Evolutionary conservation across 345 rosid species (phyloP), one percentile per base, ranked within the genome.

Genomic region (Rhizophora mangle): DNA sequence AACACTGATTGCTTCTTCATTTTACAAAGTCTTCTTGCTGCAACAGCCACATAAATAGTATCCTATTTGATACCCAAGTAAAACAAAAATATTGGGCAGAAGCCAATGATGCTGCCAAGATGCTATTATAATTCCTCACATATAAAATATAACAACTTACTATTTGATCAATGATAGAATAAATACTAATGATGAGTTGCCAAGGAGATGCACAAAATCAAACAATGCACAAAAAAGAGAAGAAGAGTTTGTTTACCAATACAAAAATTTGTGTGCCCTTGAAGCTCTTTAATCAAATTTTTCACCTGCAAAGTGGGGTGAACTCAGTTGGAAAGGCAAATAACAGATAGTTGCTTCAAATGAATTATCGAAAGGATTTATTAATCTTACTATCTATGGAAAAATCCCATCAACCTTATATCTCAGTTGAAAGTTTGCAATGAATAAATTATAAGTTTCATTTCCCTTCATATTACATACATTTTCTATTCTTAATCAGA

Each of bases 281-380:
- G 85, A 72, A 94, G 79, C 77, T 85, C 79, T 80, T 46, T 81
- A 27, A 76, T 78, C 86, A 94, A 69, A 67, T 82, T 80, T 32
- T 85, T 80, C 78, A 94, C 88, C 98, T 94, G 97, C 79, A 78
- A 72, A 64, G 46, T 68, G n/a, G 60, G 32, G 63, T 57, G n/a
- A 43, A 36, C 63, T 51, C 30, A 32, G 55, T 62, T 3, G 56
- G 31, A n/a, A 20, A 63, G 63, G 39, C 59, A 74, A 54, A 24
- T 36, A 5, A 34, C 49, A 16, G 22, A 60, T 18, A 46, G 47
- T n/a, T 26, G 27, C 59, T 54, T 31, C 18, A 32, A 32, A 46
- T 22, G 15, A 64, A 22, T 8, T 29, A 30, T 55, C 37, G 22
- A 31, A 46, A 32, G 46, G 6, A 32, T 20, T 67, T n/a, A 56